Evolutionary conservation across 371 early-diverging fungal genomes (phyloP), one percentile per base, ranked within the genome.

Genomic region (Mortierella sp.): DNA sequence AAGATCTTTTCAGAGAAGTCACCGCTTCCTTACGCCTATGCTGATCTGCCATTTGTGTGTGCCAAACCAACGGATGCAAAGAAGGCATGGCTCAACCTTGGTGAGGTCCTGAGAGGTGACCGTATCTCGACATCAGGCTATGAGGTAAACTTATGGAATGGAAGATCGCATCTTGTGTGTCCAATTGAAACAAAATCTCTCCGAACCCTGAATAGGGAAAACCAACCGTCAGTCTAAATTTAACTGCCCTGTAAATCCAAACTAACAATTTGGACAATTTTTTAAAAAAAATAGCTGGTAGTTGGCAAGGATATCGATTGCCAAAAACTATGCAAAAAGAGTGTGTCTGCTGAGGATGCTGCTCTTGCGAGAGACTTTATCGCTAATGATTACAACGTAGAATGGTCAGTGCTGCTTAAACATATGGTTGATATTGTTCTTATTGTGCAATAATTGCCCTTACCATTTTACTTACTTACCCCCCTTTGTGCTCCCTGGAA

Each of bases 31-130:
- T 95, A 90, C 70, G 94, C 94, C 60, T 93, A 89, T 72, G 84
- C 83, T 34, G 87, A 88, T 76, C 76, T 91, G 35, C 86, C 87
- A 19, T 94, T 95, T 81, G 92, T 92, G 43, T 94, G 94, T 79
- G 84, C 83, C 57, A 83, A 77, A 32, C 88, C 90, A n/a, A 72
- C 81, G 51, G 83, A 85, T 37, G 85, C 74, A 31, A 76, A 83
- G 45, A 84, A 85, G 56, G 85, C 87, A 22, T 85, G 89, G 84
- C 86, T 93, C 58, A 91, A 90, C 74, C 85, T 96, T 42, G 96
- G 96, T 51, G 88, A 90, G 61, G 91, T 94, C 12, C 84, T 96
- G 45, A 89, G 93, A 40, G 96, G 96, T n/a, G 96, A 96, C 68
- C 88, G 95, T 7, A 87, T 95, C 32, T 87, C 86, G 40, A 84